Percentiles rank a stretch among this genome's conserved stretches.
These are phyloP conservation scores for Pythium rhizo-oryzae DNA, from an alignment of 352 stramenopile genomes.

Conservation along the genomic window DNA sequence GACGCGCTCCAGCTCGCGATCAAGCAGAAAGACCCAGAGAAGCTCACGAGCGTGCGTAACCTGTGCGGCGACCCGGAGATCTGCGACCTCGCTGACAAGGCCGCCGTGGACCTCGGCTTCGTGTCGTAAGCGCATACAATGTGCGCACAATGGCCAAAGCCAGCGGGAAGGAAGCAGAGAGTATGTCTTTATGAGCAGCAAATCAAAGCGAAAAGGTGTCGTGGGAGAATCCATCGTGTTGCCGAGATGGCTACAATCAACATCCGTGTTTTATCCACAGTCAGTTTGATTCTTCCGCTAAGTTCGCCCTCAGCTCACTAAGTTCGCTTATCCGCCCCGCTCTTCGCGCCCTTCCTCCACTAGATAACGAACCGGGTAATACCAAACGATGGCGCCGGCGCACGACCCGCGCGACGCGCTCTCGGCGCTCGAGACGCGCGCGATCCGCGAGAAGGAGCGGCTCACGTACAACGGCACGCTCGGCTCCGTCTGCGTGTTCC, in stretches of 20 bases:
- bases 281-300: not conserved
- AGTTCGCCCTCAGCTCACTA: not conserved
- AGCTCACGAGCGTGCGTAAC: slow-evolving; percentile 85
- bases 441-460: slow-evolving; percentile 65
- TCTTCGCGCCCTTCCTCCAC: slow-evolving; percentile 5
- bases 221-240: no score
- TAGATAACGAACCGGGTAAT: slow-evolving; percentile 5
- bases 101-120: slow-evolving; percentile 80
- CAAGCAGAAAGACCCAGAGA: slow-evolving; percentile 86
- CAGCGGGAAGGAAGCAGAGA: not conserved
- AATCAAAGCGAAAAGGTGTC: not conserved
- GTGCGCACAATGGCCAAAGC: not conserved
- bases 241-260: not conserved
- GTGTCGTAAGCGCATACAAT: slow-evolving; percentile 33
- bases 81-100: slow-evolving; percentile 78
- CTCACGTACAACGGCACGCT: slow-evolving; percentile 66
- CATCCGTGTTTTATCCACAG: not conserved
- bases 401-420: slow-evolving; percentile 37
- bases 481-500: slow-evolving; percentile 44
- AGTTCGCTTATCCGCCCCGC: not conserved
- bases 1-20: slow-evolving; percentile 83
- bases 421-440: slow-evolving; percentile 57
- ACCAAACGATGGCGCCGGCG: slow-evolving; percentile 20
- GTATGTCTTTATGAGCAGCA: not conserved
- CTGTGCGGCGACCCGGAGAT: slow-evolving; percentile 74